Evolutionary conservation across 352 stramenopile genomes (phyloP), one percentile per base, ranked within the genome.

Genomic region (Globisporangium carolinianum): DNA sequence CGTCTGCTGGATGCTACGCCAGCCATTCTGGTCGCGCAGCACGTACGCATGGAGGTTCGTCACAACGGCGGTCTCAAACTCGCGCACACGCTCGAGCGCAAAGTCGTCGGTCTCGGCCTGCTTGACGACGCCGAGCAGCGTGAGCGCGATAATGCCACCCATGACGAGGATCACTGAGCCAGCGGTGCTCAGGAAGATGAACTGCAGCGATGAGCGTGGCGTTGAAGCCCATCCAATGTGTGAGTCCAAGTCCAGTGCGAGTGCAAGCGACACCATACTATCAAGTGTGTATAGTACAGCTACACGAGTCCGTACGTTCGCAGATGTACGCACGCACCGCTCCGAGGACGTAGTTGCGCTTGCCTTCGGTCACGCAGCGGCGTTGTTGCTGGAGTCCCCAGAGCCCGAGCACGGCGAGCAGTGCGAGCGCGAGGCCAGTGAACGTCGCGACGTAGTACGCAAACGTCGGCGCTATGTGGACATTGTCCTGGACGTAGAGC

Each of bases 401-500:
- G 9, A 89, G 61, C 0, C 79, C 70, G 0, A 80, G 51, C 36
- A 67, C 52, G 2, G 72, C 79, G 6, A 79, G 66, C n/a, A 87
- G 39, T 2, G 73, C 56, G 41, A 86, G 52, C 4, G 57, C 71
- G 1, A 85, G 49, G 0, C 71, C 73, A 6, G 70, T 78, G 51
- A 78, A 86, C 12, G 72, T 71, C 12, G 76, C 72, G 35, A 88
- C 47, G 57, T 73, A 75, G 53, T 84, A 86, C 36, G 75, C 71
- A 0, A 83, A 60, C 3, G 61, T 61, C 5, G 79, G 75, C 4
- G 75, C 68, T 18, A 89, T 69, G 35, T 73, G 66, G 1, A 75
- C 77, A 37, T 82, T 80, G 6, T 79, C 67, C 55, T 87, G 72
- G 50, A 86, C 81, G 57, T 78, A 88, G 18, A 85, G 61, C 14